These are phyloP conservation scores for Tetragonia tetragonoides DNA, from an alignment of 148 eudicot species.

Conservation along the genomic window DNA sequence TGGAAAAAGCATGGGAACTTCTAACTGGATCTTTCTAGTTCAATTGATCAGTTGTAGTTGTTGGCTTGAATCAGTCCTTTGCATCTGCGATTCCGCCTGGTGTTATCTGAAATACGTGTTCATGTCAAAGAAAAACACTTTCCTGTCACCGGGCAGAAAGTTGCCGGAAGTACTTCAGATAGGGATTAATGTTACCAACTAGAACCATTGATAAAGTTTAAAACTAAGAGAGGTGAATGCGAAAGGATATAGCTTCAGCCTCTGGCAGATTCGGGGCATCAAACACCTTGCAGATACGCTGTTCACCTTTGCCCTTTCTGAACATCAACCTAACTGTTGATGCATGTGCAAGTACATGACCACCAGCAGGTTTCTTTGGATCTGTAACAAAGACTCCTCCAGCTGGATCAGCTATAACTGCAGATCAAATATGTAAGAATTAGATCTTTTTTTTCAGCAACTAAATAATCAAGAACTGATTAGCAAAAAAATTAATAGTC, in stretches of 20 bases:
- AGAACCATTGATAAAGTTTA: neutral
- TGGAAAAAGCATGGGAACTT: neutral
- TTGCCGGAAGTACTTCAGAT: too few relatives aligned
- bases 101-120: constrained; percentile 90
- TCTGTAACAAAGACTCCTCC: constrained; percentile 92
- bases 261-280: constrained; percentile 99
- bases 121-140: constrained; percentile 40
- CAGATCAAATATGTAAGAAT: constrained; percentile 13
- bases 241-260: constrained; percentile 95
- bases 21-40: neutral
- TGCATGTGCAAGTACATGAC: constrained; percentile 97
- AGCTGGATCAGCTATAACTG: constrained; percentile 95
- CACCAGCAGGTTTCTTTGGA: constrained; percentile 98
- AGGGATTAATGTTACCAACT: too few relatives aligned
- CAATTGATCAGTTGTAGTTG: neutral
- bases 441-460: neutral
- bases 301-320: constrained; percentile 97
- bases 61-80: constrained; percentile 57
- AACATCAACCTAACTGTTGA: constrained; percentile 91
- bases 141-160: too few relatives aligned
- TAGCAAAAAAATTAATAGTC: too few relatives aligned
- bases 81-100: constrained; percentile 97
- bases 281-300: constrained; percentile 92
- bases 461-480: too few relatives aligned
- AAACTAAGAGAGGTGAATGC: neutral